Conservation (phyloP, 345 rosid species). For the Gossypium stocksii region DNA sequence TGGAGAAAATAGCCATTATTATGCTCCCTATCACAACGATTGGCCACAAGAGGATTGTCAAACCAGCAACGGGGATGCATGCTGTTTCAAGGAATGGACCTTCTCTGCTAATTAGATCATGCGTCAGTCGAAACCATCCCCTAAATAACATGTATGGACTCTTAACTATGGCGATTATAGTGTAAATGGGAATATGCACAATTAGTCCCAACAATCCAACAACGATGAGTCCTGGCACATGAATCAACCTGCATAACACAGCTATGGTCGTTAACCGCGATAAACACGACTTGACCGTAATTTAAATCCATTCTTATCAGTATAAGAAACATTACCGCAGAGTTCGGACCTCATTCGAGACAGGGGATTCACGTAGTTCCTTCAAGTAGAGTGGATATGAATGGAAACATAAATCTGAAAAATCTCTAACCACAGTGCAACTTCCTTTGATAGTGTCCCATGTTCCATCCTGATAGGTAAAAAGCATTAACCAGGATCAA, state of each 20-base stretch:
- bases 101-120: slow-evolving; percentile 65
- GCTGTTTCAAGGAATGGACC: slow-evolving; percentile 84
- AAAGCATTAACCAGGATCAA: not conserved
- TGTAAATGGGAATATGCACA: slow-evolving; percentile 65
- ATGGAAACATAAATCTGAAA: slow-evolving; percentile 66
- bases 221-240: slow-evolving; percentile 65
- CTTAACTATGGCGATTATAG: slow-evolving; percentile 60
- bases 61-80: slow-evolving; percentile 74
- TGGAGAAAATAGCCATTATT: slow-evolving; percentile 44
- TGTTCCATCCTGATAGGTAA: slow-evolving; percentile 65
- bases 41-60: slow-evolving; percentile 81
- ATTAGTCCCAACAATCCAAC: slow-evolving; percentile 62
- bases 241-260: slow-evolving; percentile 50
- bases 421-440: slow-evolving; percentile 67
- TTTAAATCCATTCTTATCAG: not conserved
- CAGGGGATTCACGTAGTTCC: slow-evolving; percentile 55
- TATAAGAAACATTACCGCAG: slow-evolving; percentile 47
- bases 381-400: slow-evolving; percentile 59
- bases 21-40: slow-evolving; percentile 66
- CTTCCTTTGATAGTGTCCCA: slow-evolving; percentile 78
- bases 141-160: slow-evolving; percentile 70
- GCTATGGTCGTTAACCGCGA: not conserved
- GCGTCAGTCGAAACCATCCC: slow-evolving; percentile 69
- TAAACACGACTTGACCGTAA: not conserved
- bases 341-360: slow-evolving; percentile 46